Base-by-base conservation (phyloP, 371 early-diverging fungal species). In the Mucor racemosus region DNA sequence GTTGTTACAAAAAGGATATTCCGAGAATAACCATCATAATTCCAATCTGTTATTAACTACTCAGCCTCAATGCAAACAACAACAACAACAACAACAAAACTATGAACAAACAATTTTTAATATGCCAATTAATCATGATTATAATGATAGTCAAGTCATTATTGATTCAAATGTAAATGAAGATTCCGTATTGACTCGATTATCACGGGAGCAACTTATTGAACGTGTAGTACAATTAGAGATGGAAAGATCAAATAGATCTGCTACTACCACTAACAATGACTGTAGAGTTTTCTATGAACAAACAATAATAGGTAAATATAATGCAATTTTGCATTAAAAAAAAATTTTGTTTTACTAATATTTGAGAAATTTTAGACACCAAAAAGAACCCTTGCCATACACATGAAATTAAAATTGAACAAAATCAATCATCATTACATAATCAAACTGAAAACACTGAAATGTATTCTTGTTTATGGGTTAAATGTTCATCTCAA, bases 401-500 rank as follows among this genome's bases (percentile, higher is more conserved):
- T 5, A 31, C 53, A 9, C 53, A 53, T 26, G 31, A 53, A 21
- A 26, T 53, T 11, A 53, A 53, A 31, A 31, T 31, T 13, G 53
- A 53, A 5, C 31, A 31, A 53, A 26, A 53, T 26, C 46, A 7
- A 46, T 46, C 46, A 3, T n/a, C 10, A 46, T 53, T 26, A 31
- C 9, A 53, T 5, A 53, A 13, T 13, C 53, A 26, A 53, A 26
- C 31, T 62, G 60, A 67, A 15, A 44, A 62, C 40, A 33, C 57
- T 14, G 53, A 67, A 31, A 68, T 72, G 65, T 53, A 76, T 62
- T 75, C 76, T 61, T 91, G 92, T 67, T 69, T 76, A 66, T 91
- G 92, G 92, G 76, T 69, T 19, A 76, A 78, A 19, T 91, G 92
- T 66, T 67, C 78, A 35, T 65, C 76, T n/a, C 67, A 82, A 61